phyloP scores from a whole-genome alignment of 257 asterid genomes.

The Plantago ovata region DNA sequence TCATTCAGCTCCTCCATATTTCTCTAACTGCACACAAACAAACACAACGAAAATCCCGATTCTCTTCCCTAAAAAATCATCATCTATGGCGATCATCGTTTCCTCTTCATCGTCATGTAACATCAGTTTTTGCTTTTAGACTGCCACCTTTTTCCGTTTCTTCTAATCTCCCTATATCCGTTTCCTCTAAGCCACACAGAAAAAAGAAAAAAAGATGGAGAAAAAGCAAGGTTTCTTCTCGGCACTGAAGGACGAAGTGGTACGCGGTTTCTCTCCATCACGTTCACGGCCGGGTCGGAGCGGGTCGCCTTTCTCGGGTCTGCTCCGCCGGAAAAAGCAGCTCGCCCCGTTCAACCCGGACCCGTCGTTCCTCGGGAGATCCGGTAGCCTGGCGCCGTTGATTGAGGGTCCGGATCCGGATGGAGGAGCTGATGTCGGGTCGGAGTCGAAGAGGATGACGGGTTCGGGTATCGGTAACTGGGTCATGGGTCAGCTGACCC shows the following conservation, averaged over 20 bases:
- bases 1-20: conserved; percentile 9
- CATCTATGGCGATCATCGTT: too few species aligned
- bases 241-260: conserved; percentile 78
- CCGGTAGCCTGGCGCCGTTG: conserved; percentile 70
- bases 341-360: conserved; percentile 27
- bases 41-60: too few species aligned
- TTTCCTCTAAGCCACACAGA: not conserved
- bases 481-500: conserved; percentile 62
- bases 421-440: conserved; percentile 49
- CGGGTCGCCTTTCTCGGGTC: conserved; percentile 56
- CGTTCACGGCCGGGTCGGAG: conserved; percentile 86
- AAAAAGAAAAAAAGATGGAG: conserved; percentile 51
- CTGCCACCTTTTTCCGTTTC: not conserved
- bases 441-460: conserved; percentile 40
- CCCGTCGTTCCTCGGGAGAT: conserved; percentile 41
- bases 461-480: conserved; percentile 68
- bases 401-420: conserved; percentile 85
- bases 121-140: too few species aligned
- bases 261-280: conserved; percentile 80
- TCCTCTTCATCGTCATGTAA: conserved; percentile 15
- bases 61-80: too few species aligned
- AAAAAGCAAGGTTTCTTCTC: conserved; percentile 87
- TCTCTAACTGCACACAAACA: conserved; percentile 32
- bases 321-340: conserved; percentile 57
- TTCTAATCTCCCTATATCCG: conserved; percentile 15